A percentile compares a stretch with the other conserved stretches of the same genome.
phyloP scores from a whole-genome alignment of 2,329 filamentous ascomycete genomes.

The Venturia oleaginea region DNA sequence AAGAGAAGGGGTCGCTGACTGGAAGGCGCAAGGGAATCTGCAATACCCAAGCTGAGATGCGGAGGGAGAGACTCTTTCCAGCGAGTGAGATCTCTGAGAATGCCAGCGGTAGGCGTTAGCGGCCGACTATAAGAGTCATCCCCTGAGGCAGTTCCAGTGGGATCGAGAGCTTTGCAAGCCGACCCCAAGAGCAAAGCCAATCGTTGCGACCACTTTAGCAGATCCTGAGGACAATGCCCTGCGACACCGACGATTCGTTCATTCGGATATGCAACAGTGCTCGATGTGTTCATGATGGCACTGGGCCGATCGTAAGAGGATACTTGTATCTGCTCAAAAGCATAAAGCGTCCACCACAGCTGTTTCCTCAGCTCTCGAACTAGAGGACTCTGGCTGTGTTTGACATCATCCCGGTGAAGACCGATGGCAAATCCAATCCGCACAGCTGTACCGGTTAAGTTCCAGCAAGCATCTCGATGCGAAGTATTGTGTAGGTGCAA shows the following conservation, averaged over 20 bases:
- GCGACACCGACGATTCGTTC: constrained; percentile 29
- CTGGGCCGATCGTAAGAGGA: constrained; percentile 37
- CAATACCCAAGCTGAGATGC: constrained; percentile 27
- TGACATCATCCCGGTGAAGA: constrained; percentile 34
- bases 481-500: constrained; percentile 38
- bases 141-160: constrained; percentile 18
- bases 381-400: constrained; percentile 27
- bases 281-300: constrained; percentile 31
- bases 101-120: constrained; percentile 29
- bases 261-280: constrained; percentile 27
- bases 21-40: constrained; percentile 25
- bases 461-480: constrained; percentile 37
- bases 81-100: constrained; percentile 30
- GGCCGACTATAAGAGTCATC: constrained; percentile 32
- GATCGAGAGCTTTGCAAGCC: constrained; percentile 31
- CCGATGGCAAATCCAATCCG: constrained; percentile 38
- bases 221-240: constrained; percentile 27
- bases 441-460: constrained; percentile 34
- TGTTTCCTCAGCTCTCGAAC: constrained; percentile 24
- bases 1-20: constrained; percentile 31
- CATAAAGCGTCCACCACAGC: constrained; percentile 29
- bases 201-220: constrained; percentile 30
- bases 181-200: constrained; percentile 29
- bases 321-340: constrained; percentile 33
- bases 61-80: constrained; percentile 32